Base-by-base conservation (phyloP, 164 flowering plant species). In the Macadamia integrifolia region DNA sequence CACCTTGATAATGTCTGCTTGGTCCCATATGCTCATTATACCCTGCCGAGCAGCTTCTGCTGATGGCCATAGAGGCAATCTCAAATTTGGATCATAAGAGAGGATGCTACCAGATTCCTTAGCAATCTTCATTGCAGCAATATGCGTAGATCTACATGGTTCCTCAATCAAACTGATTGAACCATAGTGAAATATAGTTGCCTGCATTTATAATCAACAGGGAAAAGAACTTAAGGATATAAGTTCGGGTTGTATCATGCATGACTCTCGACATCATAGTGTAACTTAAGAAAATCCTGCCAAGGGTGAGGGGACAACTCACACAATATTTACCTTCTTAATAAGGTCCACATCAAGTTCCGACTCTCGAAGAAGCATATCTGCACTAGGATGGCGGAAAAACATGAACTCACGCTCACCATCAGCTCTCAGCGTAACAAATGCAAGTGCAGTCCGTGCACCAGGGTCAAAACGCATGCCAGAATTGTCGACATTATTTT, bases 341-440 rank as follows among this genome's bases (percentile, higher is more conserved):
- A 86, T 74, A 49, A 89, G 82, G 61, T 76, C 74, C 32, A 60
- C 50, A 64, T 86, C 84, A 57, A 89, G 88, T 75, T 89, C 92
- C 65, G 86, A 81, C 60, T 86, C 92, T 59, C n/a, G 75, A 50
- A 89, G 81, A 74, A 86, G 91, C 89, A 89, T 87, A 66, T 86
- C 96, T 61, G 96, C 96, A 70, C 92, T 89, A 48, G 96, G 91
- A 75, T 87, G 74, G n/a, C 96, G 85, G 75, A 77, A 89, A 72
- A 89, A 89, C 82, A 89, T 56, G 78, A 89, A 87, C 64, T 89
- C 92, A 60, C 92, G 85, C 74, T 89, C 92, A 1, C 91, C 92
- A 67, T 89, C 96, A 64, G 83, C 83, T 79, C 88, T 76, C 1
- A 87, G 87, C 1, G 89, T 84, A 13, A 86, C 84, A 82, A 89